Conservation (phyloP, 139 green algal genomes). For the Yamagishiella unicocca region DNA sequence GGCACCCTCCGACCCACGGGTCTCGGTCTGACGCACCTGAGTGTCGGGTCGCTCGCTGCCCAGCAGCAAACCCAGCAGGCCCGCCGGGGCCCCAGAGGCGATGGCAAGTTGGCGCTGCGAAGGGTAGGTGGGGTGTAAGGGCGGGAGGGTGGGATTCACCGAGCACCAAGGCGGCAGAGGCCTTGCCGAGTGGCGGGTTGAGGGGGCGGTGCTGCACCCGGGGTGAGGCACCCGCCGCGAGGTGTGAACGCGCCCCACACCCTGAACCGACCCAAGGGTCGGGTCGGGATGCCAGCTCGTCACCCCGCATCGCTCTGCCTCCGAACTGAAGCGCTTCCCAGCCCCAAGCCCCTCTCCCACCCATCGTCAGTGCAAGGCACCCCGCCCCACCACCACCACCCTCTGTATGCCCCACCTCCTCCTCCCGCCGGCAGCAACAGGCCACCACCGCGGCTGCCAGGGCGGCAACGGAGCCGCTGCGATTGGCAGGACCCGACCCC, state of each 20-base stretch:
- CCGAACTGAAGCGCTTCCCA: too few species aligned
- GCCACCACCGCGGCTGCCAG: conserved; percentile 41
- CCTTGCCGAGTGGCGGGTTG: background rate
- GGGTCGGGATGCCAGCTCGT: too few species aligned
- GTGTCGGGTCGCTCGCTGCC: background rate
- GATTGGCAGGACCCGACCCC: too few species aligned
- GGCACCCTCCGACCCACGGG: too few species aligned
- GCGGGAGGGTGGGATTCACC: background rate
- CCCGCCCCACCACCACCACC: too few species aligned
- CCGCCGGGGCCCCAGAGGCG: background rate
- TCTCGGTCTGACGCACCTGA: conserved; percentile 39
- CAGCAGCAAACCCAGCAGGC: conserved; percentile 30
- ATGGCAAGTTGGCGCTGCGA: background rate
- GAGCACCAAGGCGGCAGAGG: background rate
- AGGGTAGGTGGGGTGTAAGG: background rate
- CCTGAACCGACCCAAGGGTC: too few species aligned
- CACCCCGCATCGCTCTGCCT: too few species aligned
- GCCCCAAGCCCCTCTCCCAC: too few species aligned
- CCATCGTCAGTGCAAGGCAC: too few species aligned
- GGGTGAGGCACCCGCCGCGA: too few species aligned
- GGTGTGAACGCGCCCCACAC: too few species aligned
- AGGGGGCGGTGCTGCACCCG: too few species aligned
- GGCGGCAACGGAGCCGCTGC: background rate
- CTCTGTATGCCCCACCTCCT: conserved; percentile 42
- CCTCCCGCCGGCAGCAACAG: conserved; percentile 11